Conservation (phyloP, 176 grass and related monocot species). For the Rhynchospora pubera region DNA sequence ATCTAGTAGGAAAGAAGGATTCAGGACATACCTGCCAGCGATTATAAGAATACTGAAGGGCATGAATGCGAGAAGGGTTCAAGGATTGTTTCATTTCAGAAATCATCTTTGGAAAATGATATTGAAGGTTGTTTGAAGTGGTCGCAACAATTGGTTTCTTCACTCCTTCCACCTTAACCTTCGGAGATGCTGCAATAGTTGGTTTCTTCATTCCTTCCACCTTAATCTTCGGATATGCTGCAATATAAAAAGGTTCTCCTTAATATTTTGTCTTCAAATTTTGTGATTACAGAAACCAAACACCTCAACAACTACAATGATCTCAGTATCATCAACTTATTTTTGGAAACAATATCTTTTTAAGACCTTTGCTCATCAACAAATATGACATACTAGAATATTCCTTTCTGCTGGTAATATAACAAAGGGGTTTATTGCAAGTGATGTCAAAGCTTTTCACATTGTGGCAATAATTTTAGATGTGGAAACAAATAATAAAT, state of each 20-base stretch:
- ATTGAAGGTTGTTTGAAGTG: constrained; percentile 19
- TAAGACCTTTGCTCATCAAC: too few species aligned
- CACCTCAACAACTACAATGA: background rate
- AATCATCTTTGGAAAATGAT: constrained; percentile 44
- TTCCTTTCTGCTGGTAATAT: background rate
- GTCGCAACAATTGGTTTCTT: constrained; percentile 23
- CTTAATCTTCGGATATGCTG: background rate
- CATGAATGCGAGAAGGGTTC: constrained; percentile 18
- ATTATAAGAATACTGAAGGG: constrained; percentile 33
- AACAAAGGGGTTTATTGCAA: background rate
- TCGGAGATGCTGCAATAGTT: background rate
- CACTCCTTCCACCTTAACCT: constrained; percentile 5
- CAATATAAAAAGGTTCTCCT: constrained; percentile 4
- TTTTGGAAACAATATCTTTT: background rate
- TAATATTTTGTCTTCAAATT: background rate
- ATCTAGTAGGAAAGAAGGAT: background rate
- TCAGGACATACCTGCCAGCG: constrained; percentile 46
- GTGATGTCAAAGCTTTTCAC: background rate
- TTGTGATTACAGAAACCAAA: background rate
- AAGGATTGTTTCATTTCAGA: constrained; percentile 42
- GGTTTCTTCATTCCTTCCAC: constrained; percentile 23
- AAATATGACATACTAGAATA: too few species aligned
- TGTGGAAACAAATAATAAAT: background rate
- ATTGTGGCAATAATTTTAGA: background rate
- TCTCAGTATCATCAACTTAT: background rate